Percentiles rank a stretch among this genome's conserved stretches.
Conservation (phyloP, 208 protist genomes). For the Angomonas desouzai region DNA sequence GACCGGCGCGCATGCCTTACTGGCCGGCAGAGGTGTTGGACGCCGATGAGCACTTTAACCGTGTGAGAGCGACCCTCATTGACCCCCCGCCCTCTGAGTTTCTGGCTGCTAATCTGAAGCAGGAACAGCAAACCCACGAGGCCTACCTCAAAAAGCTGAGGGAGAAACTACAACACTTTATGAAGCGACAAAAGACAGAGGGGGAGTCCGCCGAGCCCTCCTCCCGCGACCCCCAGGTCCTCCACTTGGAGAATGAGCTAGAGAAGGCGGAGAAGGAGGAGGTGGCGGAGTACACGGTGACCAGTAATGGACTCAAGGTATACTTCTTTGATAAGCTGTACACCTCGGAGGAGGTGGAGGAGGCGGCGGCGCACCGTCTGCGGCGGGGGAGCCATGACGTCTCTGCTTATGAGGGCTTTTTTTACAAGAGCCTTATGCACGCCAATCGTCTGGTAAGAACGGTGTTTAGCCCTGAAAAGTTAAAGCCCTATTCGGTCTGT, state of each 20-base stretch:
- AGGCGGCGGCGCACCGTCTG: conserved; percentile 64
- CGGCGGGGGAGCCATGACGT: conserved; percentile 63
- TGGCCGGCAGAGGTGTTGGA: conserved; percentile 82
- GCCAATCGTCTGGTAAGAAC: conserved; percentile 71
- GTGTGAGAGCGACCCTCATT: conserved; percentile 52
- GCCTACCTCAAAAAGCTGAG: conserved; percentile 13
- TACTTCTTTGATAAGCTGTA: conserved; percentile 86
- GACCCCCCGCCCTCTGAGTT: conserved; percentile 37
- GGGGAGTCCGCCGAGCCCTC: neutral
- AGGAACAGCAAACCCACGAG: conserved; percentile 22
- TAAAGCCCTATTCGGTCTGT: conserved; percentile 70
- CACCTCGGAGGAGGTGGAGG: conserved; percentile 64
- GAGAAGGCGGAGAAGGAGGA: conserved; percentile 3
- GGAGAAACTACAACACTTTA: conserved; percentile 19
- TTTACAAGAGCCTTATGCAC: conserved; percentile 62
- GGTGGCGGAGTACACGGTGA: conserved; percentile 40
- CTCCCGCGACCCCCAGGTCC: neutral
- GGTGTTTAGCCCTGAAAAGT: conserved; percentile 61
- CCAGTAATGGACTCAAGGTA: conserved; percentile 41
- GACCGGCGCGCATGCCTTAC: conserved; percentile 66
- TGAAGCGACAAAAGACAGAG: conserved; percentile 18
- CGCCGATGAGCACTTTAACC: conserved; percentile 50
- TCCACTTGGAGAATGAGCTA: conserved; percentile 8
- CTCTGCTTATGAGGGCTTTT: conserved; percentile 58
- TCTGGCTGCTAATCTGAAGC: conserved; percentile 34